Percentiles rank a stretch among this genome's conserved stretches.
Conservation (phyloP, 768 basidiomycete species). For the Erythrobasidium yunnanense region DNA sequence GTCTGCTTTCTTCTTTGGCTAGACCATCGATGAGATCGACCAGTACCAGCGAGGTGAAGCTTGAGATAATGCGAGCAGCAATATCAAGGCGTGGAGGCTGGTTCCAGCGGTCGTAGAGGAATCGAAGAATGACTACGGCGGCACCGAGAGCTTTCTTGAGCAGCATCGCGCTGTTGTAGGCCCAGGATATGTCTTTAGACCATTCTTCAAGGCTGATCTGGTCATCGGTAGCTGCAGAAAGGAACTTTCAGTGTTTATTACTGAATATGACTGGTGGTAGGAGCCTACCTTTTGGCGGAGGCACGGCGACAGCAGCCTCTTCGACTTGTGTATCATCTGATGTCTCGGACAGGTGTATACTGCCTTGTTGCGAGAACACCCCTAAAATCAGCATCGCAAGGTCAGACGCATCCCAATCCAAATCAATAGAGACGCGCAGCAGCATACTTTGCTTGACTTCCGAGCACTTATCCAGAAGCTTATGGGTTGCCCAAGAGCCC, state of each 20-base stretch:
- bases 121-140: background rate
- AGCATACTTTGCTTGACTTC: background rate
- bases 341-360: no score
- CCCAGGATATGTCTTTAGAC: background rate
- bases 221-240: no score
- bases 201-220: background rate
- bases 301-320: no score
- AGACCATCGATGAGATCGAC: background rate
- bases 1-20: background rate
- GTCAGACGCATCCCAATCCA: no score
- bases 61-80: background rate
- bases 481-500: background rate
- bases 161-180: background rate
- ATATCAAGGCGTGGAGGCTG: background rate
- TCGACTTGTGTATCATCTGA: no score
- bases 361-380: no score
- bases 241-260: no score
- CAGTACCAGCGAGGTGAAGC: background rate
- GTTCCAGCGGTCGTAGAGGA: background rate
- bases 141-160: background rate
- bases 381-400: no score
- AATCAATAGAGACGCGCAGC: no score
- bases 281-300: no score
- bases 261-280: no score
- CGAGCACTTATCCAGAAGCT: background rate